phyloP scores from a whole-genome alignment of 768 basidiomycete genomes.

The Naganishia onofrii region DNA sequence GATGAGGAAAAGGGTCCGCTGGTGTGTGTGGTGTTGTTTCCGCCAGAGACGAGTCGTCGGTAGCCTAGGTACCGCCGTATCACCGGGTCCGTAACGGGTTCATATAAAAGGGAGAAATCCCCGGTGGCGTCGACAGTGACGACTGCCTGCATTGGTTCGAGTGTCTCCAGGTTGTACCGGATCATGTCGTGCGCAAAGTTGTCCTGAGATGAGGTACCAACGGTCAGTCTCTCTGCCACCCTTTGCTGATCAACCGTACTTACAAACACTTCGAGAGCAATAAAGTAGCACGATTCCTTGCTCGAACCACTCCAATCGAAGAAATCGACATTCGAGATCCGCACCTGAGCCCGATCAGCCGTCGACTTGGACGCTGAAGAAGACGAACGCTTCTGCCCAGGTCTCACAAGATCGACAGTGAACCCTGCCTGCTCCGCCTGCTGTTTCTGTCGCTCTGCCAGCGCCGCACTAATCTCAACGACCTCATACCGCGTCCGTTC shows the following conservation, averaged over 20 bases:
- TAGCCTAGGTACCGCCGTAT: conserved; percentile 73
- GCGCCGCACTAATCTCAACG: conserved; percentile 83
- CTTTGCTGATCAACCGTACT: conserved; percentile 49
- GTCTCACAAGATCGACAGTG: conserved; percentile 46
- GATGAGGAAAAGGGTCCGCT: conserved; percentile 37
- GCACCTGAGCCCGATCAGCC: conserved; percentile 58
- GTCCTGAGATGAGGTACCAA: conserved; percentile 59
- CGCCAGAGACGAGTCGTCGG: conserved; percentile 53
- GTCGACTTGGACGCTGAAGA: conserved; percentile 54
- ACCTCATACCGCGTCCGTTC: conserved; percentile 88
- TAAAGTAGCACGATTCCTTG: conserved; percentile 80
- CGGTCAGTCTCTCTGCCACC: neutral
- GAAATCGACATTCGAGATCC: conserved; percentile 65
- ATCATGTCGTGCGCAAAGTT: conserved; percentile 96
- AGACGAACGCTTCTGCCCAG: conserved; percentile 51
- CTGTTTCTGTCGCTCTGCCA: conserved; percentile 65
- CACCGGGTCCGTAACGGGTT: conserved; percentile 78
- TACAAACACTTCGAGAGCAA: conserved; percentile 93
- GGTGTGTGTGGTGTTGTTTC: neutral
- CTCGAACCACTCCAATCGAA: conserved; percentile 63
- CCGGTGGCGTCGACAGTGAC: conserved; percentile 75
- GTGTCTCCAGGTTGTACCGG: conserved; percentile 76
- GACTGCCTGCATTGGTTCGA: conserved; percentile 77
- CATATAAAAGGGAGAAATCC: conserved; percentile 79
- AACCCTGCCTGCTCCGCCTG: conserved; percentile 44